Evolutionary conservation across 1,284 basidiomycete genomes (phyloP), one percentile per base, ranked within the genome.

Genomic region (Phellopilus nigrolimitatus): DNA sequence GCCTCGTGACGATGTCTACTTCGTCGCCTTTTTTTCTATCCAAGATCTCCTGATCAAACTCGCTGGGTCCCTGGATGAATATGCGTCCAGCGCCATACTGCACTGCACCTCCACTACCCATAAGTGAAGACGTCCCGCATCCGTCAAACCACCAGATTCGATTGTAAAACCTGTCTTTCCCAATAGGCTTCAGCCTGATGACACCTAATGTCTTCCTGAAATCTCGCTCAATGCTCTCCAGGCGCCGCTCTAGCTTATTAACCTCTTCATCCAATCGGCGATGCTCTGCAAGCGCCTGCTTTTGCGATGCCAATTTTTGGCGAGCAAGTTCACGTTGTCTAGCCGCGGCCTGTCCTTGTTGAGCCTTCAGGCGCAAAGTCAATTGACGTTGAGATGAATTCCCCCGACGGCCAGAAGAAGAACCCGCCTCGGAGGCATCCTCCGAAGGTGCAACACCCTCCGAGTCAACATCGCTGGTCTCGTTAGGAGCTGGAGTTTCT

Each of bases 81-180:
- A 98, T 65, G 49, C 94, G 73, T 1, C 92, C 95, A 4, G 92
- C 86, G 15, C 92, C 91, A 64, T 93, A 95, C 62, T 87, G 76
- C 36, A 84, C 78, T 25, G 84, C 80, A 12, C 87, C 86, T 22
- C 84, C 80, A 59, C 78, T 83, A 22, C 79, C 82, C 47, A 92
- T 70, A 34, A 95, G 68, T 25, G 84, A 84, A 49, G 85, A 85
- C 1, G 82, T 81, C 2, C 97, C 95, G 70, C 95, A 81, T 3
- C 97, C 95, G 68, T 99, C 95, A 64, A 98, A 91, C 95, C 95
- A 99, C 94, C 95, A 99, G 56, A 97, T 78, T 28, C 89, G 83
- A 66, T 97, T 95, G 62, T 90, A 86, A 69, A 97, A 99, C 49
- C 95, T 78, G 66, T 99, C 97, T 57, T 80, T 78, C 2, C 97